Conservation (phyloP, 371 early-diverging fungal genomes). For the Actinomortierella wolfii region DNA sequence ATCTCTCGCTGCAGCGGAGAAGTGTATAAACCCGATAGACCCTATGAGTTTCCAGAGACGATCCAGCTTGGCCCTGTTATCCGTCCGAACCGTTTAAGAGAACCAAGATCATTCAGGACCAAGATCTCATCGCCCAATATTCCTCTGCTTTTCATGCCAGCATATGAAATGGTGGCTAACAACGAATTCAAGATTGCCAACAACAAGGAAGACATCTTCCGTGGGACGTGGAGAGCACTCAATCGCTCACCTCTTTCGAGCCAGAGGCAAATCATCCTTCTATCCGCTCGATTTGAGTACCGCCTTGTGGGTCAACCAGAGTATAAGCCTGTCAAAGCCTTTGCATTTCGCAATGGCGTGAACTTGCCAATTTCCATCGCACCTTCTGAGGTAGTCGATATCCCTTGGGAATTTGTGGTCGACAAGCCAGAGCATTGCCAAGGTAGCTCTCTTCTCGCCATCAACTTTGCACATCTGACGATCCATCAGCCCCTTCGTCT, state of each 20-base stretch:
- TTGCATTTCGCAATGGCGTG: conserved; percentile 5
- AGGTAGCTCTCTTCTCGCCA: not conserved
- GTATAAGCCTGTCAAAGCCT: conserved; percentile 17
- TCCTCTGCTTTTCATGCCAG: conserved; percentile 5
- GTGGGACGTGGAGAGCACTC: conserved; percentile 18
- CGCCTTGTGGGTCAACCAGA: conserved; percentile 38
- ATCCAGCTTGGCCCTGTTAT: conserved; percentile 20
- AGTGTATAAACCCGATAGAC: conserved; percentile 22
- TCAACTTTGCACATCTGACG: conserved; percentile 20
- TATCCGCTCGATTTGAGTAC: conserved; percentile 24
- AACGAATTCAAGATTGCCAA: conserved; percentile 15
- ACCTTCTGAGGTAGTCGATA: conserved; percentile 22
- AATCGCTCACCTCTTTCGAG: conserved; percentile 13
- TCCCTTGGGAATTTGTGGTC: conserved; percentile 17
- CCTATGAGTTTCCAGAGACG: conserved; percentile 35
- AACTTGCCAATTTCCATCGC: conserved; percentile 25
- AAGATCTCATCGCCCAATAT: conserved; percentile 11
- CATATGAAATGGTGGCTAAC: conserved; percentile 15
- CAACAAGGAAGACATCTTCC: conserved; percentile 7
- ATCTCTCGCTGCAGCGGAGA: conserved; percentile 5
- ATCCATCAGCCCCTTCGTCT: conserved; percentile 33
- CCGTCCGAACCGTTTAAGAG: not conserved
- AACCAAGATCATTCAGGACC: conserved; percentile 18
- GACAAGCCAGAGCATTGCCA: conserved; percentile 12
- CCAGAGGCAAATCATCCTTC: conserved; percentile 20